Percentiles rank a stretch among this genome's conserved stretches.
These are phyloP conservation scores for Ogataea chonburiensis DNA, from an alignment of 805 yeast genomes.

Conservation along the genomic window DNA sequence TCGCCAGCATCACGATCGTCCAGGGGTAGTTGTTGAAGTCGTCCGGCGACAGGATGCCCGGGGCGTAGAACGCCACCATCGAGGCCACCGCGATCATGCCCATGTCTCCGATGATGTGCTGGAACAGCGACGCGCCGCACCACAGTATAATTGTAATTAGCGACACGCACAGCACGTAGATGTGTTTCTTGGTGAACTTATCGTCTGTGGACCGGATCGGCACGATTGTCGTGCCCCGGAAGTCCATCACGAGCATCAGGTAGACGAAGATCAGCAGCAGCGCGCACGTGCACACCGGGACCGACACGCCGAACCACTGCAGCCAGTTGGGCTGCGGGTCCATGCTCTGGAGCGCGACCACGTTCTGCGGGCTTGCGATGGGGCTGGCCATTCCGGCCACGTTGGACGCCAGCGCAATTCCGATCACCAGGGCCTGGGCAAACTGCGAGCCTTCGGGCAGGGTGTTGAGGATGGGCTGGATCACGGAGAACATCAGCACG, in stretches of 20 bases:
- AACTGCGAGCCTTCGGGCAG: slow-evolving; percentile 76
- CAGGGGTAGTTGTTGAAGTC: slow-evolving; percentile 95
- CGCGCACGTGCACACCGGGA: slow-evolving; percentile 72
- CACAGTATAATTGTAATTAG: slow-evolving; percentile 74
- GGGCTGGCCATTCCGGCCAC: slow-evolving; percentile 98
- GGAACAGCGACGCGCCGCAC: slow-evolving; percentile 81
- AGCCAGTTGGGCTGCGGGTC: slow-evolving; percentile 82
- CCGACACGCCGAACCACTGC: slow-evolving; percentile 86
- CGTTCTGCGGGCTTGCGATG: slow-evolving; percentile 94
- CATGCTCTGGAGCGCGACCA: slow-evolving; percentile 87
- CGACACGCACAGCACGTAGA: slow-evolving; percentile 70
- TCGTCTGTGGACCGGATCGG: slow-evolving; percentile 65
- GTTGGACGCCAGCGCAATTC: slow-evolving; percentile 90
- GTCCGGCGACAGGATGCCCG: slow-evolving; percentile 81
- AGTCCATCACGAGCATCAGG: slow-evolving; percentile 60
- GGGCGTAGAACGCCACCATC: slow-evolving; percentile 85
- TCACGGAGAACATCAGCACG: slow-evolving; percentile 83
- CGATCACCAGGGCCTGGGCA: slow-evolving; percentile 80
- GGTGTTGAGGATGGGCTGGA: slow-evolving; percentile 85
- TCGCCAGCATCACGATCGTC: slow-evolving; percentile 93
- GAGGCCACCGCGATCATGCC: slow-evolving; percentile 94
- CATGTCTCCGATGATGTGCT: slow-evolving; percentile 84
- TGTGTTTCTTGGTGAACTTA: slow-evolving; percentile 67
- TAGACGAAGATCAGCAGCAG: slow-evolving; percentile 71
- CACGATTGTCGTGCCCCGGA: slow-evolving; percentile 45